Evolutionary conservation across 306 rosid species (phyloP).

Genomic region (Sophora flavescens): DNA sequence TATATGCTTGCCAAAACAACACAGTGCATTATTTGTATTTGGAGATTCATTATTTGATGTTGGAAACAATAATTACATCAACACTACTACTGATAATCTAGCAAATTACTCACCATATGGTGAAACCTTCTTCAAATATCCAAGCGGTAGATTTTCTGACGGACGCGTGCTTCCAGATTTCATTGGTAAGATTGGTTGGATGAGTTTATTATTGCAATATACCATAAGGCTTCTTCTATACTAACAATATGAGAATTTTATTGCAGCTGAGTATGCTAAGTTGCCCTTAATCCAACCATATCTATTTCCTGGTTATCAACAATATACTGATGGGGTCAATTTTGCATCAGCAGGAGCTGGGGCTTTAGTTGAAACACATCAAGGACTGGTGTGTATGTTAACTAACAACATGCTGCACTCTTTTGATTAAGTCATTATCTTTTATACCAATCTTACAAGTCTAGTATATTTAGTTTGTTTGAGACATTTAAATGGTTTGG

Average conservation of each 20-base stretch:
- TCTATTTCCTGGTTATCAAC: slow-evolving; percentile 52
- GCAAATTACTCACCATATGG: slow-evolving; percentile 62
- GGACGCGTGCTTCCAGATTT: slow-evolving; percentile 61
- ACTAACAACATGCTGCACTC: neutral
- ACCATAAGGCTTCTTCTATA: neutral
- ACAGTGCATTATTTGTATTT: slow-evolving; percentile 55
- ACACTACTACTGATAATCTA: slow-evolving; percentile 1
- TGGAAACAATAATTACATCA: slow-evolving; percentile 68
- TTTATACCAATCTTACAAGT: neutral
- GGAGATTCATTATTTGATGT: slow-evolving; percentile 66
- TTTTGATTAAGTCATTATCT: neutral
- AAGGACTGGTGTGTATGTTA: slow-evolving; percentile 50
- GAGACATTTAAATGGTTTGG: neutral
- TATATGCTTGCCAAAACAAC: slow-evolving; percentile 37
- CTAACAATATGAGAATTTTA: neutral
- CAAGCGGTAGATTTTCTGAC: slow-evolving; percentile 60
- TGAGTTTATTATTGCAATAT: neutral
- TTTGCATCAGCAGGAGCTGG: slow-evolving; percentile 83
- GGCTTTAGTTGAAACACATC: slow-evolving; percentile 59
- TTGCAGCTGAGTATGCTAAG: slow-evolving; percentile 46
- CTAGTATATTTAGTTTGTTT: neutral
- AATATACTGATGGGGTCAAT: slow-evolving; percentile 59
- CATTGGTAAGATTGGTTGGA: slow-evolving; percentile 46
- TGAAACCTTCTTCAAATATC: slow-evolving; percentile 57
- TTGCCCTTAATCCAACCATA: slow-evolving; percentile 60